These are phyloP conservation scores for Litsea cubeba DNA, from an alignment of 164 flowering plant genomes.

Conservation along the genomic window DNA sequence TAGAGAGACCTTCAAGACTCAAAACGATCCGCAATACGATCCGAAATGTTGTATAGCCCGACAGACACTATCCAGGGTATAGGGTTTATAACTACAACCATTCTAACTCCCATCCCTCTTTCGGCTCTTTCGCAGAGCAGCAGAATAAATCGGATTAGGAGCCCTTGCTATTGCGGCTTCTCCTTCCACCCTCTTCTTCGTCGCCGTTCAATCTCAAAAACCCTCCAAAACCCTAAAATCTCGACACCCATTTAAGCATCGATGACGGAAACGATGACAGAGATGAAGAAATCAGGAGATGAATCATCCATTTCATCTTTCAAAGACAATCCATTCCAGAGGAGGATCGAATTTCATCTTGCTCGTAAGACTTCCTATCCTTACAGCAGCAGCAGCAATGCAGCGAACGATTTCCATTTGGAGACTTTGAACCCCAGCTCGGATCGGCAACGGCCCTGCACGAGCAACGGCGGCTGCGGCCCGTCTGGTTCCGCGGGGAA, in stretches of 20 bases:
- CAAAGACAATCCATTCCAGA: constrained; percentile 19
- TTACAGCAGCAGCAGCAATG: constrained; percentile 9
- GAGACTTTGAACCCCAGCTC: constrained; percentile 62
- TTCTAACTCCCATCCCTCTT: background rate
- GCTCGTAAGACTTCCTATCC: constrained; percentile 44
- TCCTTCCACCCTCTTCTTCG: background rate
- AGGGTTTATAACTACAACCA: background rate
- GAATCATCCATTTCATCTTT: constrained; percentile 8
- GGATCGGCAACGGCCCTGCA: constrained; percentile 9
- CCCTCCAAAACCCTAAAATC: background rate
- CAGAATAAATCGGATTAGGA: background rate
- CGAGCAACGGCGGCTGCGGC: background rate
- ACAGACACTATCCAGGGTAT: background rate
- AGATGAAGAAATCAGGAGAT: constrained; percentile 6
- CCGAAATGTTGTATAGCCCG: too few relatives aligned
- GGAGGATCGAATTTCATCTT: constrained; percentile 55
- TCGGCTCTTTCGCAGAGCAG: background rate
- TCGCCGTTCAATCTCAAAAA: background rate
- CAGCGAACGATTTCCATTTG: constrained; percentile 41
- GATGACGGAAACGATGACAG: constrained; percentile 18
- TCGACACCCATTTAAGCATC: background rate
- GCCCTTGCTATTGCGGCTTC: background rate
- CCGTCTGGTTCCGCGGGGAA: constrained; percentile 17
- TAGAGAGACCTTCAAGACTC: too few relatives aligned
- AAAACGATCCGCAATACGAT: too few relatives aligned